These are phyloP conservation scores for Westerdykella sp. DNA, from an alignment of 2,329 filamentous ascomycete species.

Conservation along the genomic window DNA sequence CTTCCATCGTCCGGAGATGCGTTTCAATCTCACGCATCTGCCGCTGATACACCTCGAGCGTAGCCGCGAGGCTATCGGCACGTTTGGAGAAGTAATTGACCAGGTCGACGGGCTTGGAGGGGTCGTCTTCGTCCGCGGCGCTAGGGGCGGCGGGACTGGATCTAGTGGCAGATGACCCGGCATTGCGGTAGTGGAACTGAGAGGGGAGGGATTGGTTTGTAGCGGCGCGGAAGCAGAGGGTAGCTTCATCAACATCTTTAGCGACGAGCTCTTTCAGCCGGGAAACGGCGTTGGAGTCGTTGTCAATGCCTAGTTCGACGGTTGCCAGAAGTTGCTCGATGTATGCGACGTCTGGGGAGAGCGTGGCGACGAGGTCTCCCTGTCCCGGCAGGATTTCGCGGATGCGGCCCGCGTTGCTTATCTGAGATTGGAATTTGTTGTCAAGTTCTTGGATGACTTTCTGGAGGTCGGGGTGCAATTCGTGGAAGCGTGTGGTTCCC, in stretches of 20 bases:
- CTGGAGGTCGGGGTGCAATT: constrained; percentile 76
- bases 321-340: constrained; percentile 57
- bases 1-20: constrained; percentile 46
- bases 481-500: constrained; percentile 85
- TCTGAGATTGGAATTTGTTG: constrained; percentile 71
- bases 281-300: constrained; percentile 57
- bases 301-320: constrained; percentile 56
- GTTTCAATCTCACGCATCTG: constrained; percentile 45
- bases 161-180: constrained; percentile 31
- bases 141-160: constrained; percentile 10
- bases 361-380: constrained; percentile 56
- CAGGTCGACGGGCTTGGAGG: constrained; percentile 38
- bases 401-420: constrained; percentile 68
- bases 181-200: constrained; percentile 52
- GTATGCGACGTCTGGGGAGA: constrained; percentile 61
- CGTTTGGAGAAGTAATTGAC: constrained; percentile 43
- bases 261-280: constrained; percentile 52
- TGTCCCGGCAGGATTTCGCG: constrained; percentile 59
- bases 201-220: constrained; percentile 67
- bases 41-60: constrained; percentile 37
- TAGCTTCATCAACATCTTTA: constrained; percentile 63
- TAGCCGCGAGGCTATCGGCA: constrained; percentile 35
- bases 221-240: constrained; percentile 65
- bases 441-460: constrained; percentile 73
- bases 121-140: constrained; percentile 30